phyloP scores from a whole-genome alignment of 2,329 filamentous ascomycete species.

The Dothistroma pini region DNA sequence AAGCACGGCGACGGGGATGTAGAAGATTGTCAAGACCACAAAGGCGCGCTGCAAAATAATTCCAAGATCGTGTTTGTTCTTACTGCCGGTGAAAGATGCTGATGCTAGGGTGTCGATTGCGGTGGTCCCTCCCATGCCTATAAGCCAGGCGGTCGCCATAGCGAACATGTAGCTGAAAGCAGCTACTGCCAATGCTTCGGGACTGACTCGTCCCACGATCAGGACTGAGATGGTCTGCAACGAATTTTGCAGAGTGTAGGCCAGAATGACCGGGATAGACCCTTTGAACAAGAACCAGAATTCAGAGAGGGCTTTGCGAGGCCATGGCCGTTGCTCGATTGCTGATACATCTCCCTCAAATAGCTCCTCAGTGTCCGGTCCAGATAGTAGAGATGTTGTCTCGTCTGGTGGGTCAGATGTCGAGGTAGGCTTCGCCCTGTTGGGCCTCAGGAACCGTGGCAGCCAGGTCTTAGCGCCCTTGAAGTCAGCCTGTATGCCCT shows the following conservation, averaged over 20 bases:
- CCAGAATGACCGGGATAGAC: conserved; percentile 74
- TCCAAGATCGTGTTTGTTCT: conserved; percentile 73
- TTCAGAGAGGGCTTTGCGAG: conserved; percentile 51
- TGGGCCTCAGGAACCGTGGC: conserved; percentile 20
- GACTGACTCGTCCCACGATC: conserved; percentile 73
- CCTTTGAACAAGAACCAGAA: conserved; percentile 65
- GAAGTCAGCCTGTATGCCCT: conserved; percentile 24
- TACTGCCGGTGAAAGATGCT: conserved; percentile 75
- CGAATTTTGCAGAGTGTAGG: conserved; percentile 81
- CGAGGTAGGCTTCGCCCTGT: conserved; percentile 6
- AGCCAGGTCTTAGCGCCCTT: conserved; percentile 29
- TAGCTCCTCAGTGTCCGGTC: conserved; percentile 37
- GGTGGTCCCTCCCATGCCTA: conserved; percentile 79
- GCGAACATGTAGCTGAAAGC: conserved; percentile 94
- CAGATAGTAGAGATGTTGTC: conserved; percentile 42
- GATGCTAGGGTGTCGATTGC: conserved; percentile 82
- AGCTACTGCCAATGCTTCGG: conserved; percentile 74
- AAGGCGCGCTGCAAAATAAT: conserved; percentile 74
- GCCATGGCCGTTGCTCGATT: conserved; percentile 34
- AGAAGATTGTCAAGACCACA: conserved; percentile 67
- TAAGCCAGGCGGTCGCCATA: conserved; percentile 83
- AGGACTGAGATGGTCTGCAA: conserved; percentile 79
- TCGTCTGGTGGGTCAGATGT: conserved; percentile 34
- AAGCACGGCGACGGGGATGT: conserved; percentile 66
- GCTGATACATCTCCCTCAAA: conserved; percentile 37